Percentiles rank a stretch among this genome's conserved stretches.
Conservation (phyloP, 2,329 filamentous ascomycete species). For the Lachnellula occidentalis region DNA sequence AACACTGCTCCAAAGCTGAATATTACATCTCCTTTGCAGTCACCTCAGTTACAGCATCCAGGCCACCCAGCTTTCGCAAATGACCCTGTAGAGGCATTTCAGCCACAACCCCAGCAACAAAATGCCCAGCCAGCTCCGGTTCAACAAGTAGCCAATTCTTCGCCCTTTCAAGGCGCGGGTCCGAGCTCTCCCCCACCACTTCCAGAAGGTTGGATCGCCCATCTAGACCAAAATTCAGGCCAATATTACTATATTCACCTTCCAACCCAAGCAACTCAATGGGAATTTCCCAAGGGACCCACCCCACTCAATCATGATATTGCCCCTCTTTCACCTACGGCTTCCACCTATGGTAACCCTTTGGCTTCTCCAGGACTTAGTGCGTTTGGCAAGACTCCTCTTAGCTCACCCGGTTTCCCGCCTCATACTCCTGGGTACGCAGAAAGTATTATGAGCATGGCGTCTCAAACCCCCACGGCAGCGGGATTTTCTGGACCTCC, state of each 20-base stretch:
- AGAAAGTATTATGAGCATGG: conserved; percentile 78
- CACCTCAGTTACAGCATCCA: conserved; percentile 43
- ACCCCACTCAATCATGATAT: conserved; percentile 82
- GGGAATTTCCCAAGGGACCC: conserved; percentile 96
- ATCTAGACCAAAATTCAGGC: conserved; percentile 89
- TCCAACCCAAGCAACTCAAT: conserved; percentile 90
- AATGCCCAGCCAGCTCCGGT: conserved; percentile 20
- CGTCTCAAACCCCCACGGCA: conserved; percentile 66
- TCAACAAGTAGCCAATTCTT: conserved; percentile 31
- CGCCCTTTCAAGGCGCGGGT: conserved; percentile 44
- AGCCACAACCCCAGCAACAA: conserved; percentile 22
- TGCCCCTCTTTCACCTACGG: conserved; percentile 73
- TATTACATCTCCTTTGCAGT: conserved; percentile 34
- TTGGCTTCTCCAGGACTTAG: conserved; percentile 60
- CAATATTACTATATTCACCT: conserved; percentile 99
- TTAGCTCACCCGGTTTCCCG: conserved; percentile 77
- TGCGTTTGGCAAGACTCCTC: conserved; percentile 52
- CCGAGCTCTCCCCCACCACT: conserved; percentile 85
- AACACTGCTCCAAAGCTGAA: conserved; percentile 26
- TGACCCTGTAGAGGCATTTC: conserved; percentile 51
- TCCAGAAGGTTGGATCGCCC: conserved; percentile 97
- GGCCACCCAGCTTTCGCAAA: conserved; percentile 90
- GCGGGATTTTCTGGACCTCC: conserved; percentile 87
- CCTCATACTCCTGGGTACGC: conserved; percentile 80
- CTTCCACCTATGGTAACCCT: conserved; percentile 68